Evolutionary conservation across 1,284 basidiomycete genomes (phyloP).

Genomic region (Chalciporus sp.): DNA sequence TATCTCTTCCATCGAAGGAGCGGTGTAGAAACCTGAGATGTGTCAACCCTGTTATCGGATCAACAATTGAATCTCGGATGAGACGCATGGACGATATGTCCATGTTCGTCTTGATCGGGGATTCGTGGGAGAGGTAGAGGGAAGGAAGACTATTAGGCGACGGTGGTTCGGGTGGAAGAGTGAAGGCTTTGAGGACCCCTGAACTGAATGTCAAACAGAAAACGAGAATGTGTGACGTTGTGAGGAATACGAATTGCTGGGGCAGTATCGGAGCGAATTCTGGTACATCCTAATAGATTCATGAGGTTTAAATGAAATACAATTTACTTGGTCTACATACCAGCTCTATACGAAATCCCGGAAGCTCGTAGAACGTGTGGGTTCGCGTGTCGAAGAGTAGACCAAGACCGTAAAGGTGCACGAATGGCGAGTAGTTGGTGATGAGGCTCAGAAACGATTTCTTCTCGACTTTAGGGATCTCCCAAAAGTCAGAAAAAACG

Average conservation of each 20-base stretch:
- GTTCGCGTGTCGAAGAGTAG: background rate
- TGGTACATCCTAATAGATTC: background rate
- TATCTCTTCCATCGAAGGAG: background rate
- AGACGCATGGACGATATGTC: background rate
- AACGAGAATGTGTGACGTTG: background rate
- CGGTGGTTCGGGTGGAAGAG: background rate
- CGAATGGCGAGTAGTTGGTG: background rate
- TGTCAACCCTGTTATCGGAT: background rate
- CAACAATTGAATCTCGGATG: background rate
- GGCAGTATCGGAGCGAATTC: too few species aligned
- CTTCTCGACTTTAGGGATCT: background rate
- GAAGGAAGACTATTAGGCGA: background rate
- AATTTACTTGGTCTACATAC: background rate
- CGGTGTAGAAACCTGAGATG: background rate
- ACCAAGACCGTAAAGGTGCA: background rate
- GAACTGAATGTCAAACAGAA: background rate
- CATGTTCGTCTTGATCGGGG: background rate
- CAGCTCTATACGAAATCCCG: background rate
- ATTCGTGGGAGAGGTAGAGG: background rate
- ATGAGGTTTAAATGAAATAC: background rate
- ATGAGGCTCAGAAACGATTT: background rate
- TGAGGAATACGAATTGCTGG: too few species aligned
- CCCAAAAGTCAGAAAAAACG: background rate
- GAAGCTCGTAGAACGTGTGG: background rate
- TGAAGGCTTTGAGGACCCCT: background rate